phyloP scores from a whole-genome alignment of 345 rosid species.

The Eucalyptus microcorys region DNA sequence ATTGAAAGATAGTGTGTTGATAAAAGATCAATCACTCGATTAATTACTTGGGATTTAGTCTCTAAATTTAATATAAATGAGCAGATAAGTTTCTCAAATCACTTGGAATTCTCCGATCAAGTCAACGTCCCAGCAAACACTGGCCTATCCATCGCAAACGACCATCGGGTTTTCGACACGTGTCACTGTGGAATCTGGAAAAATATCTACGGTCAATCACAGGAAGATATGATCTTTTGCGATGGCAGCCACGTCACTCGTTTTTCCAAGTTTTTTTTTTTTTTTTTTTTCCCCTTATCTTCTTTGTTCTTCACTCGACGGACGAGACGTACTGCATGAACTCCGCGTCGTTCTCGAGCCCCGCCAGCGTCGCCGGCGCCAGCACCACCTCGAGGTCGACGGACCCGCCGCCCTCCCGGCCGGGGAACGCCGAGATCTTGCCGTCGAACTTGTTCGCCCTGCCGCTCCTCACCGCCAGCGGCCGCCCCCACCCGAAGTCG shows the following conservation, averaged over 20 bases:
- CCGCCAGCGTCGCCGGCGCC: constrained; percentile 60
- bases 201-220: background rate
- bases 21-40: background rate
- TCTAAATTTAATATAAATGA: background rate
- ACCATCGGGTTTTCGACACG: background rate
- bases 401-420: constrained; percentile 68
- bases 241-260: background rate
- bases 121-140: background rate
- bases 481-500: constrained; percentile 96
- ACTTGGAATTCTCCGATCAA: background rate
- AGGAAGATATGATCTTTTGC: background rate
- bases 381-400: constrained; percentile 89
- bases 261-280: background rate
- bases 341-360: constrained; percentile 54
- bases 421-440: constrained; percentile 85
- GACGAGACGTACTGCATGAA: constrained; percentile 76
- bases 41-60: background rate
- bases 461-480: constrained; percentile 88
- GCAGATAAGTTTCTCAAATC: background rate
- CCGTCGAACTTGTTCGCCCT: constrained; percentile 94
- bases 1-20: background rate
- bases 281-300: background rate
- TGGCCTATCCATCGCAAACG: background rate
- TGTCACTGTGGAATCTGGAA: background rate
- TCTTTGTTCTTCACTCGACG: background rate